phyloP scores from a whole-genome alignment of 345 rosid species.

The Turnera subulata region DNA sequence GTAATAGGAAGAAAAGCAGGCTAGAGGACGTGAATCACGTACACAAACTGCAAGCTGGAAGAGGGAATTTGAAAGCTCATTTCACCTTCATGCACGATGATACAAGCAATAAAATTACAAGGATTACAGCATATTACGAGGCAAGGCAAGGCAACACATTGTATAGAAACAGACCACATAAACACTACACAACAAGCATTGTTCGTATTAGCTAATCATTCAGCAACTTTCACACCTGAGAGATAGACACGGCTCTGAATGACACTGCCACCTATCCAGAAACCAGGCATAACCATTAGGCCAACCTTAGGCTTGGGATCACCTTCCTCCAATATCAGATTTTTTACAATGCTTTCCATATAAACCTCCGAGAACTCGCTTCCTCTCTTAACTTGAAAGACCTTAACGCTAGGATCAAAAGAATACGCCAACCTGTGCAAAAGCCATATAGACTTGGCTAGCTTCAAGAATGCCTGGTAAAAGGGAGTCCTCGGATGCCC shows the following conservation, averaged over 20 bases:
- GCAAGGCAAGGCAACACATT: constrained; percentile 8
- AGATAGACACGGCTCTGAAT: constrained; percentile 77
- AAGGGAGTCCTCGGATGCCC: constrained; percentile 81
- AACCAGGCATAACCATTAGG: constrained; percentile 85
- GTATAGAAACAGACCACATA: constrained; percentile 12
- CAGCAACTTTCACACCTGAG: constrained; percentile 63
- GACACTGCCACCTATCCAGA: constrained; percentile 65
- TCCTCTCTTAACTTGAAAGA: constrained; percentile 66
- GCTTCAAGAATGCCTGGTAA: constrained; percentile 68
- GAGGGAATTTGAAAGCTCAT: constrained; percentile 11
- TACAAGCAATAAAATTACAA: constrained; percentile 9
- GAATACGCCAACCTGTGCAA: constrained; percentile 73
- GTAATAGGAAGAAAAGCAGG: too few species aligned
- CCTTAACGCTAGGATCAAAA: constrained; percentile 57
- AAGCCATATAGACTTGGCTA: constrained; percentile 77
- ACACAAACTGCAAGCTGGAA: background rate
- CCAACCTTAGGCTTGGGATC: constrained; percentile 58
- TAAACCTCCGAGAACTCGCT: constrained; percentile 68
- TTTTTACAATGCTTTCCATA: constrained; percentile 76
- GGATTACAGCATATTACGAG: constrained; percentile 12
- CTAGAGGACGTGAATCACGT: too few species aligned
- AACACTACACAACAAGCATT: background rate
- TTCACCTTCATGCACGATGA: constrained; percentile 11
- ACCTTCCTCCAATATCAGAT: constrained; percentile 47
- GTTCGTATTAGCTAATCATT: constrained; percentile 20